Evolutionary conservation across 2,329 filamentous ascomycete genomes (phyloP), one percentile per base, ranked within the genome.

Genomic region (Monilinia fructigena): DNA sequence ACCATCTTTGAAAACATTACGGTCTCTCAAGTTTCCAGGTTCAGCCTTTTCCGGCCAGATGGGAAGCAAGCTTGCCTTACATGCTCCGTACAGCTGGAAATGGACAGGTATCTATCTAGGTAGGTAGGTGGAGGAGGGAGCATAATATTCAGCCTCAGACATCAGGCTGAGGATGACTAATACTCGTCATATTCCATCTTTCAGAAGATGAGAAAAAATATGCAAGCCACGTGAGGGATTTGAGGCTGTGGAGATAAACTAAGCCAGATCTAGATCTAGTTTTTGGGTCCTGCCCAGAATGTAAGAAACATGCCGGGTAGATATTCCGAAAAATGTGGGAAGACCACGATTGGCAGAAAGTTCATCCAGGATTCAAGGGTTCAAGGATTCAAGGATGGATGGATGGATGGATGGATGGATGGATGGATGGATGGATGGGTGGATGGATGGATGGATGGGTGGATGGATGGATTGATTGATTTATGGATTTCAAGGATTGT

Each of bases 291-390:
- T 23, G 40, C 40, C 31, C 31, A 35, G 31, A 35, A 35, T 35
- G 31, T 28, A n/a, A 35, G 6, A 56, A 55, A 31, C 50, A 56
- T 47, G 61, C 38, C 55, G 63, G 62, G 54, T 38, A 26, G 63
- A 47, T 53, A 59, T 53, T 59, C 54, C 54, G 63, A 65, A 59
- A 59, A 52, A 58, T 40, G 42, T 65, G 63, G 63, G 54, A 59
- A 31, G 42, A 45, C 45, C 14, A 50, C 53, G 53, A 65, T 58
- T 65, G 63, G 63, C 18, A 65, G 54, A 50, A 50, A 20, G 40
- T 47, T 47, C 40, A 59, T 59, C 55, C 28, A 58, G 40, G 40
- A 31, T 58, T 18, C 23, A 20, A 7, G 26, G 31, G 5, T 35
- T 35, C 31, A 1, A 8, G 31, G 31, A 35, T 35, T 28, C 28